A percentile compares a stretch with the other conserved stretches of the same genome.
These are phyloP conservation scores for Pestalotiopsis fici DNA, from an alignment of 2,329 filamentous ascomycete genomes.

Conservation along the genomic window DNA sequence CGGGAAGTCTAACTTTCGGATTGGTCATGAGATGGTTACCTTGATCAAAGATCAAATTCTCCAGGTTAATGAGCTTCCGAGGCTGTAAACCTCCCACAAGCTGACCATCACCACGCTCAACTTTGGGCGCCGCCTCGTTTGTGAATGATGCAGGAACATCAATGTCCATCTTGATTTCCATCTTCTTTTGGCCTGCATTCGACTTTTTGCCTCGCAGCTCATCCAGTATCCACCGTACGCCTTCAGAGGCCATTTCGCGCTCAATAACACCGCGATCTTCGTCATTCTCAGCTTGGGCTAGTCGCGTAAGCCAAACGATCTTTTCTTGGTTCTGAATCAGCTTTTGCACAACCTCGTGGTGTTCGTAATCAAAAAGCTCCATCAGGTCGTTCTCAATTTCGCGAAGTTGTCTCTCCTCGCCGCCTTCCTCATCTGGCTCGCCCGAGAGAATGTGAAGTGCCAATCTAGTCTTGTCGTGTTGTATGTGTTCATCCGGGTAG, in stretches of 20 bases:
- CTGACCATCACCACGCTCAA: constrained; percentile 64
- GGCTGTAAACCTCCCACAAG: constrained; percentile 85
- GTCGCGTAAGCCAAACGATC: constrained; percentile 90
- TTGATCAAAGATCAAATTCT: constrained; percentile 96
- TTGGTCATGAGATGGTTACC: constrained; percentile 99
- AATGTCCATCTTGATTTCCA: constrained; percentile 96
- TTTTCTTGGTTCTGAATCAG: constrained; percentile 91
- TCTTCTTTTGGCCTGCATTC: constrained; percentile 63
- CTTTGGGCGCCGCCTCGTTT: constrained; percentile 47
- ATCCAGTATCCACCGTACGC: constrained; percentile 82
- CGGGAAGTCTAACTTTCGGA: constrained; percentile 87
- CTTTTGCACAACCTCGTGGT: constrained; percentile 88
- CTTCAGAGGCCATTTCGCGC: constrained; percentile 87
- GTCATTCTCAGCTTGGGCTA: constrained; percentile 80
- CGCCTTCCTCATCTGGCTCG: constrained; percentile 67
- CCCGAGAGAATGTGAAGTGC: constrained; percentile 83
- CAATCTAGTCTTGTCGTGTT: constrained; percentile 88
- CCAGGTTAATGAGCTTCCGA: constrained; percentile 84
- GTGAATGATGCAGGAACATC: constrained; percentile 68
- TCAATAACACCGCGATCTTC: constrained; percentile 77
- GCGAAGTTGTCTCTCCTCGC: constrained; percentile 80
- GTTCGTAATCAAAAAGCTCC: constrained; percentile 97
- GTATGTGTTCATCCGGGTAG: constrained; percentile 88
- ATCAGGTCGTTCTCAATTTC: constrained; percentile 98
- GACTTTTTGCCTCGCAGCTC: constrained; percentile 78